Evolutionary conservation across 2,329 filamentous ascomycete genomes (phyloP).

Genomic region (Huntiella bhutanensis): DNA sequence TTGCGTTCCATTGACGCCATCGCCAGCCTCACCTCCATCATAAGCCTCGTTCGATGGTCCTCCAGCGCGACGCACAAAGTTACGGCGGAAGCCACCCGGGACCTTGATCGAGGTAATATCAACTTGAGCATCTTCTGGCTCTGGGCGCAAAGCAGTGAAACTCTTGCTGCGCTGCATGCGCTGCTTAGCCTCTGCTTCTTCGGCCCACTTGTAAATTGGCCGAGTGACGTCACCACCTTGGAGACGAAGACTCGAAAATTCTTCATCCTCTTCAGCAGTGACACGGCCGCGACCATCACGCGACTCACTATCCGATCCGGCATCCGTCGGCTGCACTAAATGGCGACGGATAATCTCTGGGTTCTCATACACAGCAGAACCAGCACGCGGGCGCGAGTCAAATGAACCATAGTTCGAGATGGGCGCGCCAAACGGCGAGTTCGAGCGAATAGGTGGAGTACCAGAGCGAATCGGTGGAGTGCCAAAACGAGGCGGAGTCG

Average conservation of each 20-base stretch:
- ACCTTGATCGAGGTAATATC: constrained; percentile 84
- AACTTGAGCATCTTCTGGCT: constrained; percentile 60
- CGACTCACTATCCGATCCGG: constrained; percentile 28
- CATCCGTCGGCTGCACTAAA: constrained; percentile 50
- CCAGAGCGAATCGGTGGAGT: constrained; percentile 40
- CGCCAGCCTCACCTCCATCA: constrained; percentile 14
- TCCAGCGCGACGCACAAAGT: constrained; percentile 57
- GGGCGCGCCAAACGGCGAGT: constrained; percentile 15
- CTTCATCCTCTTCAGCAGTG: constrained; percentile 42
- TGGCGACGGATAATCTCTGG: constrained; percentile 83
- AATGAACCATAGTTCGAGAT: constrained; percentile 66
- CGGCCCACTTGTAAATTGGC: constrained; percentile 91
- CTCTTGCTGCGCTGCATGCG: constrained; percentile 68
- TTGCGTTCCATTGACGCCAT: constrained; percentile 15
- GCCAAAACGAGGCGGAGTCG: constrained; percentile 50
- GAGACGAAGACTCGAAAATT: constrained; percentile 82
- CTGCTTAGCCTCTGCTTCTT: constrained; percentile 58
- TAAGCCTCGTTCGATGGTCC: constrained; percentile 14
- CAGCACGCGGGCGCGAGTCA: constrained; percentile 44
- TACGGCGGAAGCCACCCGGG: constrained; percentile 80
- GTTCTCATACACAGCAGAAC: constrained; percentile 50
- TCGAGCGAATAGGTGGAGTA: constrained; percentile 33
- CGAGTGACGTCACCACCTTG: constrained; percentile 91
- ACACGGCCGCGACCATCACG: constrained; percentile 37
- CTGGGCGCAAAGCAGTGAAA: constrained; percentile 59